phyloP scores from a whole-genome alignment of 192 early-diverging fungal species.

The Coemansia sp. region DNA sequence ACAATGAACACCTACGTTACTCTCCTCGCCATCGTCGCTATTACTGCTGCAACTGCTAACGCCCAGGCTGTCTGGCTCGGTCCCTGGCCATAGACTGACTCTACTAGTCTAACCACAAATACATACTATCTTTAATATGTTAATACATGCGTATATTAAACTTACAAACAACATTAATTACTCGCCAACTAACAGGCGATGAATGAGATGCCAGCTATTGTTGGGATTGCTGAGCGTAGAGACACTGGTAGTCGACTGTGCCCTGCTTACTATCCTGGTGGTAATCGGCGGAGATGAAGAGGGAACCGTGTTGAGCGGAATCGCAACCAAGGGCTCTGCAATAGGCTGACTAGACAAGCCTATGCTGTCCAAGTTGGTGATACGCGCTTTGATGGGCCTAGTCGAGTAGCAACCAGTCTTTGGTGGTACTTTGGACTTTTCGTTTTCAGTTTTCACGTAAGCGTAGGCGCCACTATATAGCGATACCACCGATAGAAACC shows the following conservation, averaged over 20 bases:
- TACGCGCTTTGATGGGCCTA: conserved; percentile 5
- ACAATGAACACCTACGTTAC: conserved; percentile 22
- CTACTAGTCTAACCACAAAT: neutral
- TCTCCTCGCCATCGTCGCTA: conserved; percentile 18
- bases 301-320: conserved; percentile 8
- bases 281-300: neutral
- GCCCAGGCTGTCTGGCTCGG: conserved; percentile 24
- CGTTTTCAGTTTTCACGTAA: conserved; percentile 22
- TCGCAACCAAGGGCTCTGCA: neutral
- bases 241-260: neutral
- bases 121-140: neutral
- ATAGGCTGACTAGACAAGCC: conserved; percentile 15
- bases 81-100: conserved; percentile 9
- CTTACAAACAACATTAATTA: neutral
- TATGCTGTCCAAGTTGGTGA: conserved; percentile 23
- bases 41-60: conserved; percentile 16
- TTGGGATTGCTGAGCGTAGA: neutral
- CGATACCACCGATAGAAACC: neutral
- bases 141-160: neutral
- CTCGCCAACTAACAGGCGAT: conserved; percentile 20
- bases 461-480: conserved; percentile 32
- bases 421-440: neutral
- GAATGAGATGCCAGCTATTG: conserved; percentile 21
- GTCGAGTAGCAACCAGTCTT: neutral
- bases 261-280: neutral